Base-by-base conservation (phyloP, 176 grass and related monocot species). In the Musa itinerans region DNA sequence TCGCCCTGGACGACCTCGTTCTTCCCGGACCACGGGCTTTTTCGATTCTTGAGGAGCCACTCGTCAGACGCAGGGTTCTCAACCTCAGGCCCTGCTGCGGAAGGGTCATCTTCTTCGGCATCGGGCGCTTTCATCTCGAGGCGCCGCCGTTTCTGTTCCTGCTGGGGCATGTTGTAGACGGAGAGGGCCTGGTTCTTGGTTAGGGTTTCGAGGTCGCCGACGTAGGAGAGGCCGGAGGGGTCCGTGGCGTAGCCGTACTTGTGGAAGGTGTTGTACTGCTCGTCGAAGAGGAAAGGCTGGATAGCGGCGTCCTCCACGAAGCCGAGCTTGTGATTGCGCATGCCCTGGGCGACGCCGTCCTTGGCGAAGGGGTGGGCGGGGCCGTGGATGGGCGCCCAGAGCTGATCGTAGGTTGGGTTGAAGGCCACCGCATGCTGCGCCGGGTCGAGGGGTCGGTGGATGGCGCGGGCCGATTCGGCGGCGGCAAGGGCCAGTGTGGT, bases 241-340 rank as follows among this genome's bases (percentile, higher is more conserved):
- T 99, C 90, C 12, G 90, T 50, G 50, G 95, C 90, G 78, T 99
- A 99, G 69, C 95, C 90, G 68, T 89, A 94, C 8, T 88, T 83
- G 80, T 99, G 95, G 62, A 94, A 99, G 69, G 95, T 99, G 80
- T 94, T 99, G 55, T 99, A 99, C 74, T 99, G 90, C 76, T 99
- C 95, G 51, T 99, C 95, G 74, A 99, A 99, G 59, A 94, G 90
- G 84, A 99, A 99, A 17, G 90, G 95, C 75, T 94, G 82, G 23
- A 99, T 76, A 0, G 86, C 77, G 50, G 95, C 90, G 69, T 94
- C 90, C 84, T 99, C 95, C 16, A 99, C 90, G 80, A 91, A 92
- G 19, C 90, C 90, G 68, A 99, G 86, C 82, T 99, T 99, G 83
- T 99, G 95, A 88, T 99, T 99, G 65, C 90, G 88, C 75, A 94